phyloP scores from a whole-genome alignment of 345 rosid species.

The Eucalyptus erythrocorys region DNA sequence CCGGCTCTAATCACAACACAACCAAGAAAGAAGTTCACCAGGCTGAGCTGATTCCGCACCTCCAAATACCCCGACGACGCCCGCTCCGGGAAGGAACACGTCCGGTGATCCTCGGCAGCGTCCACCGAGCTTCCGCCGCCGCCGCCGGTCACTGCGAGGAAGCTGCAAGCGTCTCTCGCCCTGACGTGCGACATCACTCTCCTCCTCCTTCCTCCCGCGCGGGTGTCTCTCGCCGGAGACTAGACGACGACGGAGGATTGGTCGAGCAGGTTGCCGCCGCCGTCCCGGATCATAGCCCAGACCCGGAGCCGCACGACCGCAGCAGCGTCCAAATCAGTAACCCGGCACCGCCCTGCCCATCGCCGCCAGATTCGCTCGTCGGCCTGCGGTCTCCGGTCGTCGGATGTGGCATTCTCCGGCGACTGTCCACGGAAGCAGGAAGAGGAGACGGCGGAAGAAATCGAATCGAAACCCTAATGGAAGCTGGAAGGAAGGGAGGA shows the following conservation, averaged over 20 bases:
- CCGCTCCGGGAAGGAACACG: slow-evolving; percentile 19
- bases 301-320: background rate
- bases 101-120: background rate
- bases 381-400: background rate
- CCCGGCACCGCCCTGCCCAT: background rate
- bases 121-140: background rate
- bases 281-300: background rate
- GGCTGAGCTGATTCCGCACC: background rate
- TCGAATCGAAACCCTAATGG: background rate
- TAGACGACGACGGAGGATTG: background rate
- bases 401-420: background rate
- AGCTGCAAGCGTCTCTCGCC: slow-evolving; percentile 6
- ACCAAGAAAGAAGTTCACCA: background rate
- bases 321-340: background rate
- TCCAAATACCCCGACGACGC: slow-evolving; percentile 24
- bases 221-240: background rate
- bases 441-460: background rate
- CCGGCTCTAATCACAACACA: background rate
- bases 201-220: background rate
- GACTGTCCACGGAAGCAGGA: slow-evolving; percentile 4
- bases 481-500: too few species aligned
- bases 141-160: slow-evolving; percentile 15
- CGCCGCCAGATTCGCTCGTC: background rate
- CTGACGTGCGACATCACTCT: background rate
- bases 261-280: background rate